Percentiles rank a stretch among this genome's conserved stretches.
Conservation (phyloP, 352 stramenopile genomes). For the Globisporangium emineosum region DNA sequence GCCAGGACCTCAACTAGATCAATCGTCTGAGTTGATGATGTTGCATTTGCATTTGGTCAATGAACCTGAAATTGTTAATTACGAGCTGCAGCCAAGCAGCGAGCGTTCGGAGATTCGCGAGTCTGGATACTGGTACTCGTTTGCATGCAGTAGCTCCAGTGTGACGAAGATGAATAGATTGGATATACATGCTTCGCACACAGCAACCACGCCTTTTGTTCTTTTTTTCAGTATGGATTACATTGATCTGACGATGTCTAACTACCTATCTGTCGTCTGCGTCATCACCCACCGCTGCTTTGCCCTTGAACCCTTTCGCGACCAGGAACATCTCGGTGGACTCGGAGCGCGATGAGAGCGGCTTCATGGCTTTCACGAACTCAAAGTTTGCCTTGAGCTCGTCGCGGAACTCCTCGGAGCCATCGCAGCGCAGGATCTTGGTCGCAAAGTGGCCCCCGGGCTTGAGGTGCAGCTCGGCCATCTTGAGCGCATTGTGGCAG, state of each 20-base stretch:
- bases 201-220: neutral
- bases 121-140: neutral
- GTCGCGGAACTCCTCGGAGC: constrained; percentile 67
- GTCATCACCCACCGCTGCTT: neutral
- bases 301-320: constrained; percentile 61
- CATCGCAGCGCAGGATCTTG: constrained; percentile 80
- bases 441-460: constrained; percentile 76
- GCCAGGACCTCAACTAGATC: constrained; percentile 75
- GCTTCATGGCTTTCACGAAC: constrained; percentile 79
- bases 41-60: constrained; percentile 7
- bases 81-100: neutral
- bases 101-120: neutral
- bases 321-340: constrained; percentile 86
- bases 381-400: constrained; percentile 74
- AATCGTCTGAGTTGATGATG: neutral
- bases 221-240: neutral
- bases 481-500: constrained; percentile 82
- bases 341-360: constrained; percentile 68
- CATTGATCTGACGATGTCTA: neutral
- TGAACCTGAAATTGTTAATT: constrained; percentile 3
- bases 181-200: constrained; percentile 19
- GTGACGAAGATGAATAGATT: constrained; percentile 18
- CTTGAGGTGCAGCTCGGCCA: constrained; percentile 78
- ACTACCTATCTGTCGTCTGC: neutral
- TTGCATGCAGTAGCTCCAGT: neutral